Base-by-base conservation (phyloP, 1,284 basidiomycete genomes). In the Rhodotorula sp. region DNA sequence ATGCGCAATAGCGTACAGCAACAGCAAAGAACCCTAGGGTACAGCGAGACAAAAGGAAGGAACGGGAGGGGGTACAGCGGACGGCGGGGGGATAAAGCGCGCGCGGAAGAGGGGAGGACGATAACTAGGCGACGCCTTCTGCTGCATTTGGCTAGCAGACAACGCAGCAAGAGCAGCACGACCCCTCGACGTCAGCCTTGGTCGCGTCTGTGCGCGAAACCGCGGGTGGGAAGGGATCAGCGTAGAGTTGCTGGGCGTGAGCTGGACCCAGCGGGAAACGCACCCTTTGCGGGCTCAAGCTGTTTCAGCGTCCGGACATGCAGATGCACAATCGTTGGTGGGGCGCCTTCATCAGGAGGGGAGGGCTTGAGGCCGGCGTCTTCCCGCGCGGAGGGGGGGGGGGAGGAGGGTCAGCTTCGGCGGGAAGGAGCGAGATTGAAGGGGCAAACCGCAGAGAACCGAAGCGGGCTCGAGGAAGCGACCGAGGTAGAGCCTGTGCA, bases 401-500 rank as follows among this genome's bases (percentile, higher is more conserved):
- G 9, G 12, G 5, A 15, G 19, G 44, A 21, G 19, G 41, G 41
- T 27, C 37, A 57, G n/a, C 8, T 3, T 32, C 10, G 22, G 10
- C 36, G 27, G 1, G 17, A 1, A 13, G 10, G 36, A 36, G 3
- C 32, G 36, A n/a, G n/a, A 5, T 19, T 12, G 9, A 15, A n/a
- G 19, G 36, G 53, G 56, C 69, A 15, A 13, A 70, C 69, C 50
- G 39, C 32, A 41, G 9, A 73, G 59, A 1, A 54, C 61, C 12
- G 22, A 19, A 1, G 46, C 8, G 32, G 51, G 37, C 9, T 64
- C 46, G 46, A 73, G 67, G 53, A 73, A 53, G 7, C 60, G 66
- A n/a, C 72, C 72, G 39, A 70, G 68, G 51, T 65, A 66, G 1
- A 73, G 62, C 6, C 72, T 73, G 53, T 5, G 15, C 6, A 10